Evolutionary conservation across 306 rosid genomes (phyloP).

Genomic region (Vigna angularis): DNA sequence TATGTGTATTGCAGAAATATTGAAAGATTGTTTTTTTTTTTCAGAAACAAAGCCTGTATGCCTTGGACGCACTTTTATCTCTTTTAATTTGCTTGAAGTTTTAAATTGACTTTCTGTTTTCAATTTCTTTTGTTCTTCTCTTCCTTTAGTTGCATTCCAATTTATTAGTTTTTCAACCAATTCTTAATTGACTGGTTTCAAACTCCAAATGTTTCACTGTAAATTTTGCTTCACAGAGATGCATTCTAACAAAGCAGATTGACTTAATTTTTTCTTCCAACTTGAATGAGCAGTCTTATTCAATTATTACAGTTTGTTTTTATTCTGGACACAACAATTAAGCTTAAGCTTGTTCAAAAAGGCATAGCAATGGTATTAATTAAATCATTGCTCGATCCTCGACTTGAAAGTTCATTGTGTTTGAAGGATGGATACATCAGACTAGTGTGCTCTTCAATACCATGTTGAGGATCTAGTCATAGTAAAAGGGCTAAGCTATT

Average conservation of each 20-base stretch:
- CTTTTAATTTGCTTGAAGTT: conserved; percentile 13
- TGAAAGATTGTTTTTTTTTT: background rate
- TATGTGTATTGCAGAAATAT: background rate
- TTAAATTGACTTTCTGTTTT: background rate
- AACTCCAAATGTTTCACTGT: background rate
- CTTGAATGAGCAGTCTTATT: background rate
- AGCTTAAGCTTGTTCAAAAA: background rate
- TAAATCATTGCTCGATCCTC: background rate
- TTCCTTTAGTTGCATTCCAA: background rate
- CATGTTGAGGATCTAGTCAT: background rate
- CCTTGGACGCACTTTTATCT: conserved; percentile 6
- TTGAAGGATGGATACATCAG: conserved; percentile 23
- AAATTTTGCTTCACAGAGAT: background rate
- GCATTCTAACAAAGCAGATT: background rate
- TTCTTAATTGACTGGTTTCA: conserved; percentile 9
- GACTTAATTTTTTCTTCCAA: background rate
- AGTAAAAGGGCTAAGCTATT: conserved; percentile 11
- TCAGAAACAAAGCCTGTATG: background rate
- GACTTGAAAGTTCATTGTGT: background rate
- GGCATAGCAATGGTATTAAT: background rate
- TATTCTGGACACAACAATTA: conserved; percentile 14
- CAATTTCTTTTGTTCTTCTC: conserved; percentile 12
- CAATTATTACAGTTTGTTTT: background rate
- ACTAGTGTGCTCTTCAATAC: background rate
- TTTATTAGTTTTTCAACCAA: background rate